These are phyloP conservation scores for Cymbopogon citratus DNA, from an alignment of 176 grass and related monocot species.

Conservation along the genomic window DNA sequence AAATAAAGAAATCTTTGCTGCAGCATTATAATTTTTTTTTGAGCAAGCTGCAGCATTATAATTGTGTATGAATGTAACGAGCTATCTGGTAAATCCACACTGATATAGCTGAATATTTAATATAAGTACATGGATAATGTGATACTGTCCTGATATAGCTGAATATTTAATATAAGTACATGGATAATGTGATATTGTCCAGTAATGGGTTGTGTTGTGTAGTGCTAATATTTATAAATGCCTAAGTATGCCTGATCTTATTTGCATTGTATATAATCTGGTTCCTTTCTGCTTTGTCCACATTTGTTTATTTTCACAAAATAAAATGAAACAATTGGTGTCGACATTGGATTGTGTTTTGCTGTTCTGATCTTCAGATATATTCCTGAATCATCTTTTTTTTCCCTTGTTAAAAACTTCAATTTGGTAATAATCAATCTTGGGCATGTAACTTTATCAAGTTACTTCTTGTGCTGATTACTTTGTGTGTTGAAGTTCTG, in stretches of 20 bases:
- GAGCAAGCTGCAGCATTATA: neutral
- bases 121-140: neutral
- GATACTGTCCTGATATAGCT: neutral
- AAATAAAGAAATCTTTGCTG: neutral
- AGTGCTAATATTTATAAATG: neutral
- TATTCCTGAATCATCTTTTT: neutral
- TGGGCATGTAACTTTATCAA: neutral
- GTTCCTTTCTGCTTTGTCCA: neutral
- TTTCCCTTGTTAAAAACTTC: neutral
- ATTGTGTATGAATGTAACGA: neutral
- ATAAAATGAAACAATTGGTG: neutral
- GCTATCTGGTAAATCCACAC: neutral
- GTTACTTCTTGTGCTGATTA: neutral
- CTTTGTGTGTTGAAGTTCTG: neutral
- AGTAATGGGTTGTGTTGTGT: neutral
- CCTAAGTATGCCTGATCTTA: neutral
- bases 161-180: too few species aligned
- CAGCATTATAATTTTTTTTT: neutral
- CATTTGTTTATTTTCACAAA: neutral
- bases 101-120: neutral
- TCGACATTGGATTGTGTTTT: neutral
- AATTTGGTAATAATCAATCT: neutral
- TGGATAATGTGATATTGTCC: too few species aligned
- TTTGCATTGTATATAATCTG: constrained; percentile 5
- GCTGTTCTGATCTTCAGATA: neutral